Base-by-base conservation (phyloP, 345 rosid species). In the Populus tremula region DNA sequence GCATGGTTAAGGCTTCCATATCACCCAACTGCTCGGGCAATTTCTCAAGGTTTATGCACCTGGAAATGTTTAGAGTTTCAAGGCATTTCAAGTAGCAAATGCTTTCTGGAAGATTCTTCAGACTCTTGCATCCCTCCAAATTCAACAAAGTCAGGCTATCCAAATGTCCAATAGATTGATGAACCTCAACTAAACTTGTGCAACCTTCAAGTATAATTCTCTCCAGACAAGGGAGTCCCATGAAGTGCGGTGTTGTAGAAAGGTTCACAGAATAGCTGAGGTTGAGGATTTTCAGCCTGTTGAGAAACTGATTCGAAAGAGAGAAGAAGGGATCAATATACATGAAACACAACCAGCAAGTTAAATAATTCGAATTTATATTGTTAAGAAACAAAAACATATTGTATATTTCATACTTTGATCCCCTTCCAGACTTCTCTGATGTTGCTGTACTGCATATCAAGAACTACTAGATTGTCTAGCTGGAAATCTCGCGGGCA, bases 121-220 rank as follows among this genome's bases (percentile, higher is more conserved):
- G 70, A 21, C 21, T 35, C 45, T 35, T 35, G 43, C 70, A 35
- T 21, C 12, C 70, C 13, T 67, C 14, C 45, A 67, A 20, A 67
- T 67, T 64, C 68, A 64, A 5, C 36, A 64, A 64, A 72, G 53
- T 43, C 31, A 54, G 45, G 29, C 9, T 53, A 11, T 6, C 25
- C 17, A 50, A 5, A 20, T 49, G 20, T 33, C 36, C 36, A 33
- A 4, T 33, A 12, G 72, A 69, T 43, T 41, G 18, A 8, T 69
- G 72, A n/a, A 69, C 72, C 33, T 69, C 56, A 20, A n/a, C 35
- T 43, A 69, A 69, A 69, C 54, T 69, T 12, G 31, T 21, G 72
- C 72, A 69, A 41, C 54, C 31, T 21, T 2, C 54, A 69, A 69
- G 54, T 39, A 41, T 8, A 13, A 69, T 6, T 43, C 10, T 39